These are phyloP conservation scores for Metschnikowia cubensis DNA, from an alignment of 805 yeast species.

Conservation along the genomic window DNA sequence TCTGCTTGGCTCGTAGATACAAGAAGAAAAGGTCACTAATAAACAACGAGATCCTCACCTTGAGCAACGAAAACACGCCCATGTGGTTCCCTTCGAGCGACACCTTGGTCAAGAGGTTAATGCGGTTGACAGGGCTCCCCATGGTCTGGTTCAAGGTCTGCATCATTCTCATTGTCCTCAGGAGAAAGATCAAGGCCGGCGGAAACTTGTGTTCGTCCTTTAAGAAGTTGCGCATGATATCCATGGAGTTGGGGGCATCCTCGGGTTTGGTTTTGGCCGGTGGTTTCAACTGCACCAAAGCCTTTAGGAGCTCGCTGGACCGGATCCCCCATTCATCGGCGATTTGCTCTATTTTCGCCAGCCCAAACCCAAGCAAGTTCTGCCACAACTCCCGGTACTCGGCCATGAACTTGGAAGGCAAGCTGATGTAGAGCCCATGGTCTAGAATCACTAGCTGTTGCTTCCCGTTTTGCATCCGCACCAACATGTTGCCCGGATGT, in stretches of 20 bases:
- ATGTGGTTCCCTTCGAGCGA: slow-evolving; percentile 32
- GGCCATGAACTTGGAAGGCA: slow-evolving; percentile 46
- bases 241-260: slow-evolving; percentile 31
- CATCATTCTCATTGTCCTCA: slow-evolving; percentile 70
- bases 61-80: slow-evolving; percentile 18
- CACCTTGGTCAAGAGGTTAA: slow-evolving; percentile 57
- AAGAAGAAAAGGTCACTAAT: slow-evolving; percentile 32
- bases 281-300: slow-evolving; percentile 51
- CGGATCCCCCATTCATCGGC: slow-evolving; percentile 67
- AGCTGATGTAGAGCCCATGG: slow-evolving; percentile 66
- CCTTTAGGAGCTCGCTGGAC: slow-evolving; percentile 57
- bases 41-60: slow-evolving; percentile 22
- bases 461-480: slow-evolving; percentile 36
- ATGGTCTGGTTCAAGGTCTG: slow-evolving; percentile 62
- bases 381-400: slow-evolving; percentile 66
- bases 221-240: slow-evolving; percentile 50
- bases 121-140: slow-evolving; percentile 73
- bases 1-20: slow-evolving; percentile 30
- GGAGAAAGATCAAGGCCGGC: slow-evolving; percentile 56
- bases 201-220: slow-evolving; percentile 66
- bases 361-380: slow-evolving; percentile 51
- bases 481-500: slow-evolving; percentile 75
- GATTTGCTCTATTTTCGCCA: slow-evolving; percentile 43
- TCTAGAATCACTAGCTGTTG: slow-evolving; percentile 68
- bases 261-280: slow-evolving; percentile 24